phyloP scores from a whole-genome alignment of 108 stramenopile genomes.

The Cyclotella cryptica region DNA sequence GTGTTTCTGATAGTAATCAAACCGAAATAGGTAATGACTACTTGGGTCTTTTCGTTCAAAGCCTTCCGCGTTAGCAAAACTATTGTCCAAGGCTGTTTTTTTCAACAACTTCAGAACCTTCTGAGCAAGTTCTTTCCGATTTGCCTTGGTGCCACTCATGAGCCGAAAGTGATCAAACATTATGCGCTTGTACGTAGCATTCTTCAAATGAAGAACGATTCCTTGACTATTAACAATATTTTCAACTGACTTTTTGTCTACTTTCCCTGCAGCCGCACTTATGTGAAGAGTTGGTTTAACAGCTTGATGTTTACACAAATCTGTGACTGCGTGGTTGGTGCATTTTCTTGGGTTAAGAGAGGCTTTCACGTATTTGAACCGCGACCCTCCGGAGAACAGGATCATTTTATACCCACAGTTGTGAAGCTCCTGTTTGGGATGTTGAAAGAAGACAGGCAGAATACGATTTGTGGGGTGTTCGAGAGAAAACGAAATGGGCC shows the following conservation, averaged over 20 bases:
- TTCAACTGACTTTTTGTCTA: no score
- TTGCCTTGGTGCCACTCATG: background rate
- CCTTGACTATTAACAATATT: background rate
- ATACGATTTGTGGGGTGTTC: no score
- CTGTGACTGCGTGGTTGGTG: background rate
- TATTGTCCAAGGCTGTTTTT: background rate
- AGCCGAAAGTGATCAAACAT: background rate
- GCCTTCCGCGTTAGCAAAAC: background rate
- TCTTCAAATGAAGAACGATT: background rate
- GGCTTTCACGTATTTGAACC: background rate
- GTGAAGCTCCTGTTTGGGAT: no score
- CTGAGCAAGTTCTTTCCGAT: background rate
- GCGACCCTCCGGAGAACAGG: no score
- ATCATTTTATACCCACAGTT: no score
- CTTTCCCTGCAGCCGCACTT: no score
- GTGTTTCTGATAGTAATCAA: background rate
- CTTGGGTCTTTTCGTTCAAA: background rate
- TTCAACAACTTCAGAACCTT: background rate
- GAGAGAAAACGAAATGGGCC: no score
- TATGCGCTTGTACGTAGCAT: background rate
- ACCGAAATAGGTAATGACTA: no score
- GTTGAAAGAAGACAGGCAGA: no score
- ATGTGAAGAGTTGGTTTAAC: no score
- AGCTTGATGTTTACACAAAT: no score
- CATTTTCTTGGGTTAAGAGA: background rate